phyloP scores from a whole-genome alignment of 2,329 filamentous ascomycete species.

The Cladophialophora immunda region DNA sequence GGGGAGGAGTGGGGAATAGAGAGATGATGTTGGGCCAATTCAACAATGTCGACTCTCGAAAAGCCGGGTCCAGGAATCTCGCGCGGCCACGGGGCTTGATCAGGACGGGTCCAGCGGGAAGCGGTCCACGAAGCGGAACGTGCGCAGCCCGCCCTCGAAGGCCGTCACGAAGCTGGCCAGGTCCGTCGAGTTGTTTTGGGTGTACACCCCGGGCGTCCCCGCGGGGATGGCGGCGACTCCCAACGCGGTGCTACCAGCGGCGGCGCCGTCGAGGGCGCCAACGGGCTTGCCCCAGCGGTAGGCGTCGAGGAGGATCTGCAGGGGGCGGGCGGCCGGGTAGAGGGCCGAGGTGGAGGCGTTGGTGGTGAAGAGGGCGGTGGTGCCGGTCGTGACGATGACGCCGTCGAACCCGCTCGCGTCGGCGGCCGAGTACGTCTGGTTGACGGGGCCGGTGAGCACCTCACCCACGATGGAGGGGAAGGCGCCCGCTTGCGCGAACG shows the following conservation, averaged over 20 bases:
- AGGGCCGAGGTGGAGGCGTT: background rate
- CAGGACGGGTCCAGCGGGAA: conserved; percentile 11
- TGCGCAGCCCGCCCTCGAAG: conserved; percentile 8
- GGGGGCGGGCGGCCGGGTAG: conserved; percentile 6
- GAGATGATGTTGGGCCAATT: too few species aligned
- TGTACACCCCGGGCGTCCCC: conserved; percentile 10
- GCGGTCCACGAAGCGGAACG: conserved; percentile 7
- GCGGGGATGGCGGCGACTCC: background rate
- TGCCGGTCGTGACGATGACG: conserved; percentile 7
- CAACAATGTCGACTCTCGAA: too few species aligned
- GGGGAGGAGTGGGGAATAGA: too few species aligned
- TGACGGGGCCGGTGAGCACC: background rate
- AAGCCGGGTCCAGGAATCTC: too few species aligned
- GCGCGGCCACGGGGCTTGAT: background rate
- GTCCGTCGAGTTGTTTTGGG: background rate
- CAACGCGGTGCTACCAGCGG: background rate
- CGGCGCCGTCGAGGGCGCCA: background rate
- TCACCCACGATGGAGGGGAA: conserved; percentile 2
- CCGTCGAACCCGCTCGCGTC: conserved; percentile 14
- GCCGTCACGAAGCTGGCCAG: background rate
- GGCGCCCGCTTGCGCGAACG: background rate
- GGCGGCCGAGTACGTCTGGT: conserved; percentile 8
- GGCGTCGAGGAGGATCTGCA: conserved; percentile 10
- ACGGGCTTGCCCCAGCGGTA: conserved; percentile 15
- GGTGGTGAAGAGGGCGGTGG: conserved; percentile 5